Evolutionary conservation across 2,329 filamentous ascomycete species (phyloP), one percentile per base, ranked within the genome.

Genomic region (Claviceps sp.): DNA sequence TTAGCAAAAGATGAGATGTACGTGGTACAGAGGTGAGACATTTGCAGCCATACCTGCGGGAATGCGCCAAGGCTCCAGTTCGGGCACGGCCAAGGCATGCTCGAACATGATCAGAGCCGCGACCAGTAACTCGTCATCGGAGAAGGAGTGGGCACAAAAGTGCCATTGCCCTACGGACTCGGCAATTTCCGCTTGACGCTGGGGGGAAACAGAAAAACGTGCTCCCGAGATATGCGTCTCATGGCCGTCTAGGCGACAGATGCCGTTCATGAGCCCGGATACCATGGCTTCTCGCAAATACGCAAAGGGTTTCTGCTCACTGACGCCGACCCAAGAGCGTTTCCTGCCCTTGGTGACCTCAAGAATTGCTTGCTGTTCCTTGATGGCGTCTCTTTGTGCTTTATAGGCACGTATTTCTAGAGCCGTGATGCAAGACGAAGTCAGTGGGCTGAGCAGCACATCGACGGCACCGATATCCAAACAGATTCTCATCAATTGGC

Each of bases 281-380:
- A 96, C 90, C 89, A 96, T 95, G 48, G 87, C 87, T 70, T 96
- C 90, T 55, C 90, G 78, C 51, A 96, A 71, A 68, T 95, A 95
- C 16, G 88, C 84, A 69, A 89, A 95, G 1, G 89, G 89, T 64
- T 90, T 85, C 59, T 88, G 80, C 58, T 91, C 87, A 61, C 87
- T 81, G 11, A 94, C 78, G 26, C 90, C 89, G 43, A 95, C 89
- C 90, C 90, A 95, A 0, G 90, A 95, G 50, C 89, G 80, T 67
- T 94, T 94, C 52, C 89, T 79, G 45, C 84, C 82, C 58, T 84
- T 82, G 62, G 84, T 85, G 54, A 85, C 74, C 54, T 86, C 84
- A 52, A 89, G 64, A 55, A 89, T 77, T 17, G 82, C 80, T 54
- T 84, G 77, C 62, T 89, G 83, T 61, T 90, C 85, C 61, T 80